A percentile compares a stretch with the other conserved stretches of the same genome.
Conservation (phyloP, 2,329 filamentous ascomycete species). For the Colletotrichum salicis region DNA sequence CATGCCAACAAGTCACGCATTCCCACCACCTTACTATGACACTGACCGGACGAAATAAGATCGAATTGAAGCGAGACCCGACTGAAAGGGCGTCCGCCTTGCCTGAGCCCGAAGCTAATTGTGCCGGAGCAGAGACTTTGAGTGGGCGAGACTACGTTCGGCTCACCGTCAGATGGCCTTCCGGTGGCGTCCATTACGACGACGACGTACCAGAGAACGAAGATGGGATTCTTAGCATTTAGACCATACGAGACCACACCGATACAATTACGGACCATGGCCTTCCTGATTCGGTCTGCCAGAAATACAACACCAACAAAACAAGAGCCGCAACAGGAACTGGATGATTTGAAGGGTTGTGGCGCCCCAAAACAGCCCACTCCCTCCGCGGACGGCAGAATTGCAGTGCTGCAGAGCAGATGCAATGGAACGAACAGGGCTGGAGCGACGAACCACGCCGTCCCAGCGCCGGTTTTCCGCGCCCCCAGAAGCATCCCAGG, state of each 20-base stretch:
- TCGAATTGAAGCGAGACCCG: constrained; percentile 25
- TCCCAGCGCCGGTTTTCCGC: constrained; percentile 19
- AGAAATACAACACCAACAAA: constrained; percentile 14
- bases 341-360: background rate
- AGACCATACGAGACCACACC: constrained; percentile 27
- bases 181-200: constrained; percentile 36
- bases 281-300: constrained; percentile 18
- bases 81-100: constrained; percentile 25
- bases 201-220: constrained; percentile 24
- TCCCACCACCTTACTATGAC: background rate
- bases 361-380: background rate
- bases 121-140: constrained; percentile 15
- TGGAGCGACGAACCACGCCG: constrained; percentile 21
- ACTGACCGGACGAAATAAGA: constrained; percentile 27
- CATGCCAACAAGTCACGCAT: constrained; percentile 4
- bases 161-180: constrained; percentile 35
- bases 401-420: background rate
- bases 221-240: constrained; percentile 24
- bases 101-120: constrained; percentile 30
- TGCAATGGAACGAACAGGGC: constrained; percentile 24
- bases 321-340: constrained; percentile 32
- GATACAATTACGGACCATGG: constrained; percentile 16
- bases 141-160: constrained; percentile 29
- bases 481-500: background rate
- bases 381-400: background rate